Conservation (phyloP, 805 yeast genomes). For the Torulaspora indica region DNA sequence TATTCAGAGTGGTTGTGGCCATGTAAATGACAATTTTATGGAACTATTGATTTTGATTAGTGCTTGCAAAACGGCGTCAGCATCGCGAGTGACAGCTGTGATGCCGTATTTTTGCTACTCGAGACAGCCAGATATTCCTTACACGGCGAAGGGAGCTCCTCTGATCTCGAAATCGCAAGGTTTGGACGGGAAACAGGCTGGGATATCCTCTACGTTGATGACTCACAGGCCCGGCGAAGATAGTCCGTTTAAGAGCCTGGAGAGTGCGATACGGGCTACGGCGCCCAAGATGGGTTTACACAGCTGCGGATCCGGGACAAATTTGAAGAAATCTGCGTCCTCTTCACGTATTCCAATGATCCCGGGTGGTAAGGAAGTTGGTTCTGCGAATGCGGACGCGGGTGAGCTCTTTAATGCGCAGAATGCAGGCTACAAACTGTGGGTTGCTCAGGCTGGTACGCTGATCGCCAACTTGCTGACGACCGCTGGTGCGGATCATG, state of each 20-base stretch:
- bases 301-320: conserved; percentile 5
- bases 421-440: conserved; percentile 75
- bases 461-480: conserved; percentile 81
- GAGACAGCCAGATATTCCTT: conserved; percentile 92
- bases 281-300: conserved; percentile 17
- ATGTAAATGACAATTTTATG: conserved; percentile 80
- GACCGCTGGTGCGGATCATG: conserved; percentile 93
- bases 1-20: conserved; percentile 79
- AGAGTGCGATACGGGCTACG: conserved; percentile 21
- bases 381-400: conserved; percentile 25
- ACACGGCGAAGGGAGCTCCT: conserved; percentile 73
- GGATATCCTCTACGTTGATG: conserved; percentile 31
- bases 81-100: conserved; percentile 83
- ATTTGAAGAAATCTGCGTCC: conserved; percentile 20
- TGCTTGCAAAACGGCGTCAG: conserved; percentile 92
- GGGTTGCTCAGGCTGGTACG: conserved; percentile 96
- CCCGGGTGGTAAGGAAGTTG: conserved; percentile 34
- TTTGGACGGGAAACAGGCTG: conserved; percentile 43
- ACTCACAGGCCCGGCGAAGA: conserved; percentile 28
- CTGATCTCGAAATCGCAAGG: conserved; percentile 37
- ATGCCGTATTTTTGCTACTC: conserved; percentile 93
- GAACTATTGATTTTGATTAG: conserved; percentile 78
- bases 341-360: conserved; percentile 36
- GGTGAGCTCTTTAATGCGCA: conserved; percentile 37
- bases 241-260: conserved; percentile 18